These are phyloP conservation scores for Hymenoscyphus occultus DNA, from an alignment of 2,329 filamentous ascomycete genomes.

Conservation along the genomic window DNA sequence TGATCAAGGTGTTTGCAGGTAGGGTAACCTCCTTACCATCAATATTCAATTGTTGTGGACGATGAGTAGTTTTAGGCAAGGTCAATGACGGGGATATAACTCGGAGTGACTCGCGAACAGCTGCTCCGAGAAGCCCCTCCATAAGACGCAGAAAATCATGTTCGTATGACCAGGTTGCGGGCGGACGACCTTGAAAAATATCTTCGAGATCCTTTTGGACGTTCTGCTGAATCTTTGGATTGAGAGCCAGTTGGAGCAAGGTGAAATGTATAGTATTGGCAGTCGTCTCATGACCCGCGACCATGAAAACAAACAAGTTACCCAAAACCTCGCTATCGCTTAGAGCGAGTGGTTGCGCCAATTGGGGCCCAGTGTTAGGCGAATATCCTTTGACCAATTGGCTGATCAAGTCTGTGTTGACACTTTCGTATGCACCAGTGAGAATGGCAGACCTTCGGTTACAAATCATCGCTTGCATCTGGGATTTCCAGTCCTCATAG, in stretches of 20 bases:
- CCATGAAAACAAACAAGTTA: slow-evolving; percentile 64
- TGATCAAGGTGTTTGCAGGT: slow-evolving; percentile 54
- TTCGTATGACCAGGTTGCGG: slow-evolving; percentile 67
- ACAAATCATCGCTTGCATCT: slow-evolving; percentile 22
- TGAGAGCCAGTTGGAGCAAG: slow-evolving; percentile 64
- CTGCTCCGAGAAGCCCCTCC: slow-evolving; percentile 66
- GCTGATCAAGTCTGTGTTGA: slow-evolving; percentile 7
- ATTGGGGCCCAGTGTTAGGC: not conserved
- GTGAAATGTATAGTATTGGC: slow-evolving; percentile 72
- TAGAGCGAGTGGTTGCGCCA: slow-evolving; percentile 32
- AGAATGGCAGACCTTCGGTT: slow-evolving; percentile 13
- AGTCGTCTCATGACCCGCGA: slow-evolving; percentile 78
- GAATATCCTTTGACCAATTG: slow-evolving; percentile 13
- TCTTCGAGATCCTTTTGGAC: slow-evolving; percentile 67
- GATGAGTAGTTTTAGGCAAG: slow-evolving; percentile 62
- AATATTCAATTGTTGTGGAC: slow-evolving; percentile 54
- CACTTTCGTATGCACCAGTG: not conserved
- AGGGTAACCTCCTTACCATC: slow-evolving; percentile 56
- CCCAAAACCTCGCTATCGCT: slow-evolving; percentile 64
- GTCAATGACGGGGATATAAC: slow-evolving; percentile 67
- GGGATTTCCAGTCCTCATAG: slow-evolving; percentile 18
- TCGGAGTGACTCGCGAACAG: slow-evolving; percentile 73
- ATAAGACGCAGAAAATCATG: slow-evolving; percentile 60
- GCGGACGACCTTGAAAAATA: slow-evolving; percentile 57
- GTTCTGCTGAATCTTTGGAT: slow-evolving; percentile 58